A percentile compares a stretch with the other conserved stretches of the same genome.
These are phyloP conservation scores for Hortaea werneckii DNA, from an alignment of 2,329 filamentous ascomycete species.

Conservation along the genomic window DNA sequence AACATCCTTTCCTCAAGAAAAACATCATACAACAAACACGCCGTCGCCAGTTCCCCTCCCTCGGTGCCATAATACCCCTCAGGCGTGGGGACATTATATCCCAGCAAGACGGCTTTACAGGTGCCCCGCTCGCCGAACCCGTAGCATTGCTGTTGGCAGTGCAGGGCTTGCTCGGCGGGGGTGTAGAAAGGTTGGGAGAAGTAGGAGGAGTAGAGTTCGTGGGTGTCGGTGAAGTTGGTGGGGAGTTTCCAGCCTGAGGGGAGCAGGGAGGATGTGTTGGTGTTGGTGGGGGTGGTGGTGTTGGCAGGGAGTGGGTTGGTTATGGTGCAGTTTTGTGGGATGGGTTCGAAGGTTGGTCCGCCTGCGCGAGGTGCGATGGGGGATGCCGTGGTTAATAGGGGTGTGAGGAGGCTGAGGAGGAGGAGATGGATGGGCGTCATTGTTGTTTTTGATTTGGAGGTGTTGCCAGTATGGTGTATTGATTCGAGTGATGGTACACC, in stretches of 20 bases:
- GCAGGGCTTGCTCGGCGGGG: slow-evolving; percentile 11
- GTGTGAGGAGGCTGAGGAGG: background rate
- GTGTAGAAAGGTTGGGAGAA: slow-evolving; percentile 8
- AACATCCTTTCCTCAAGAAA: slow-evolving; percentile 22
- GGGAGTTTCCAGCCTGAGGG: slow-evolving; percentile 17
- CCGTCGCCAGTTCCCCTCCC: slow-evolving; percentile 24
- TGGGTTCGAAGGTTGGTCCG: slow-evolving; percentile 24
- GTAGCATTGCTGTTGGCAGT: slow-evolving; percentile 33
- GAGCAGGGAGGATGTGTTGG: background rate
- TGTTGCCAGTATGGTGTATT: too few species aligned
- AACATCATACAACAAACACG: slow-evolving; percentile 28
- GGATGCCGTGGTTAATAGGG: background rate
- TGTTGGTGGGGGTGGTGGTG: slow-evolving; percentile 6
- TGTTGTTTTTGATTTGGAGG: too few species aligned
- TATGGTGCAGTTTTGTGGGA: slow-evolving; percentile 28
- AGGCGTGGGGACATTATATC: slow-evolving; percentile 27
- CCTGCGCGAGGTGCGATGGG: slow-evolving; percentile 22
- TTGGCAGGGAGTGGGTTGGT: slow-evolving; percentile 20
- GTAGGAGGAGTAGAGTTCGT: slow-evolving; percentile 26
- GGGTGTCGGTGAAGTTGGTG: slow-evolving; percentile 16
- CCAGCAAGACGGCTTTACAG: slow-evolving; percentile 29
- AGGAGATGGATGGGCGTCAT: background rate
- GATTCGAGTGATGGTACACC: too few species aligned
- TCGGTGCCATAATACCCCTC: slow-evolving; percentile 23
- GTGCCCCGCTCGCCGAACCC: slow-evolving; percentile 23